Evolutionary conservation across 1,284 basidiomycete species (phyloP), one percentile per base, ranked within the genome.

Genomic region (Boletus holoroseus): DNA sequence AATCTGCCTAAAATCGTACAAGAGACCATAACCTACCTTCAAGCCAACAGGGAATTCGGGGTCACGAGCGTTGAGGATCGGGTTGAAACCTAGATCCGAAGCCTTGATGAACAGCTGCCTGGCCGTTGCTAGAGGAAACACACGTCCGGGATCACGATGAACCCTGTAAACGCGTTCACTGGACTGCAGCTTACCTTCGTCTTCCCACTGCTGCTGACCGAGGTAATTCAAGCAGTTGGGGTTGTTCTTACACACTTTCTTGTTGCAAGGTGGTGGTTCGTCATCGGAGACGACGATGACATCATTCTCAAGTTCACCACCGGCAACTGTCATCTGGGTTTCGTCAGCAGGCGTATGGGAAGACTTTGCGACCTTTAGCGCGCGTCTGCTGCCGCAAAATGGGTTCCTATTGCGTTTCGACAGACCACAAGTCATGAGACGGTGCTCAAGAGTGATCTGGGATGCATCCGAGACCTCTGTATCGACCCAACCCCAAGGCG

Each of bases 201-300:
- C 72, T 63, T 86, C 82, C 87, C 87, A 90, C 56, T 77, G 75
- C 24, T 85, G 82, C 58, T 89, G 87, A 6, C 90, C 91, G 26
- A 95, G 69, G 68, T 91, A 82, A 64, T 94, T 94, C 55, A 92
- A 71, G 66, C 93, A 95, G 51, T 83, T 80, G 6, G 89, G 88
- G 62, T 90, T 91, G 44, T 67, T 69, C 61, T 76, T 83, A 68
- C 93, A 96, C 4, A 55, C 47, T 53, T 80, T 87, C 56, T 76
- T 77, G 44, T 68, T 75, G 62, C 92, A 94, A 15, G 62, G 57
- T 1, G 68, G 64, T 38, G 64, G 67, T 30, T 86, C 83, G 44
- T 85, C 80, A 45, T 87, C 85, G 1, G 83, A 82, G 35, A 88
- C 74, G 20, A 85, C 72, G 46, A 88, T 83, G 37, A 86, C 67